These are phyloP conservation scores for Hymenoscyphus scutula DNA, from an alignment of 2,329 filamentous ascomycete species.

Conservation along the genomic window DNA sequence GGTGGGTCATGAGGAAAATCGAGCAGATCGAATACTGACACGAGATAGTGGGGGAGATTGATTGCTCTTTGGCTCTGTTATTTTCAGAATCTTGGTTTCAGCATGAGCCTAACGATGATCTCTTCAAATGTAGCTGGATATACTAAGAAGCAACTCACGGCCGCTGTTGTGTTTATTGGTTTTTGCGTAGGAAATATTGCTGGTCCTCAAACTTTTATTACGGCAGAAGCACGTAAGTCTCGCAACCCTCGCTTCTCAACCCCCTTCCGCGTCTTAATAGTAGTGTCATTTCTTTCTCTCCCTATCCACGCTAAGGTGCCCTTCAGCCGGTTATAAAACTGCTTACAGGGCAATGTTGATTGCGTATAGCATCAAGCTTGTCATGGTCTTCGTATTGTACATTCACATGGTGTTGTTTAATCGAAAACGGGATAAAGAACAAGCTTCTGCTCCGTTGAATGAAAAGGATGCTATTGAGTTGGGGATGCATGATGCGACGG, in stretches of 20 bases:
- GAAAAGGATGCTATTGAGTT: slow-evolving; percentile 49
- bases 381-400: slow-evolving; percentile 42
- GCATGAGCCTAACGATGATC: slow-evolving; percentile 49
- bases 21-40: neutral
- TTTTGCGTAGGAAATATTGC: slow-evolving; percentile 53
- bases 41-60: slow-evolving; percentile 49
- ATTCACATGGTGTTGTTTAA: slow-evolving; percentile 53
- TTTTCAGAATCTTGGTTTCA: slow-evolving; percentile 50
- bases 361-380: slow-evolving; percentile 48
- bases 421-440: slow-evolving; percentile 50
- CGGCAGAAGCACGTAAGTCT: slow-evolving; percentile 19
- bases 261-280: too few relatives aligned
- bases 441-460: slow-evolving; percentile 23
- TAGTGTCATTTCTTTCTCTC: too few relatives aligned
- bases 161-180: slow-evolving; percentile 47
- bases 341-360: slow-evolving; percentile 19
- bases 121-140: slow-evolving; percentile 51
- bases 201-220: slow-evolving; percentile 34
- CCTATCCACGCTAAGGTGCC: neutral
- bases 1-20: neutral
- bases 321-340: slow-evolving; percentile 30
- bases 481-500: slow-evolving; percentile 53
- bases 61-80: slow-evolving; percentile 54
- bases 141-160: slow-evolving; percentile 51
- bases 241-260: neutral